Conservation (phyloP, 2,329 filamentous ascomycete genomes). For the Aaosphaeria arxii region DNA sequence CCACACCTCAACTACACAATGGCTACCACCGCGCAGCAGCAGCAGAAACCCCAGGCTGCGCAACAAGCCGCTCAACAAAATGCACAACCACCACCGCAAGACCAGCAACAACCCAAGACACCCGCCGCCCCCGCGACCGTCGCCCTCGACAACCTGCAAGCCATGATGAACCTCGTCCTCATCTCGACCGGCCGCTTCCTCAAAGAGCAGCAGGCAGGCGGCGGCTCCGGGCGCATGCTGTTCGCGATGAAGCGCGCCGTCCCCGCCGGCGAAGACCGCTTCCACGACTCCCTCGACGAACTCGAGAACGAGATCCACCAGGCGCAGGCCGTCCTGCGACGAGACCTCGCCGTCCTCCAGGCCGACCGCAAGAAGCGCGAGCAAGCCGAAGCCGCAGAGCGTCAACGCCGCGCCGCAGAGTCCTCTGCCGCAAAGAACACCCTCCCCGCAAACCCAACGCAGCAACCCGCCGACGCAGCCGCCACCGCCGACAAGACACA, state of each 20-base stretch:
- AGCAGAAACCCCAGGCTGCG: neutral
- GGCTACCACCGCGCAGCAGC: neutral
- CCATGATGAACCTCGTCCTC: conserved; percentile 47
- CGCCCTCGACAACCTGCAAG: conserved; percentile 44
- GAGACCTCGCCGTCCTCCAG: conserved; percentile 36
- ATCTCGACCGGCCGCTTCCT: conserved; percentile 45
- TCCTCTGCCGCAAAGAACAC: conserved; percentile 15
- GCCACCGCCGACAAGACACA: neutral
- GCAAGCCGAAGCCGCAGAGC: conserved; percentile 29
- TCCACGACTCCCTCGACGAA: conserved; percentile 52
- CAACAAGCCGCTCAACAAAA: neutral
- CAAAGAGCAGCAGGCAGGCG: conserved; percentile 36
- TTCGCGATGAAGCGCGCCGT: conserved; percentile 37
- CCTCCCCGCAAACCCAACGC: conserved; percentile 3
- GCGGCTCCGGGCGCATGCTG: conserved; percentile 27
- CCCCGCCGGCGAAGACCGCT: conserved; percentile 41
- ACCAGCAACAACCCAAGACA: conserved; percentile 3
- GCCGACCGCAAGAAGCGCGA: conserved; percentile 35
- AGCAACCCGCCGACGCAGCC: neutral
- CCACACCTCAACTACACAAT: neutral
- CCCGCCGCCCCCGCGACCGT: conserved; percentile 8
- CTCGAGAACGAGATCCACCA: conserved; percentile 45
- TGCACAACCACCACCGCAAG: neutral
- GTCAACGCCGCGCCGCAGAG: conserved; percentile 25
- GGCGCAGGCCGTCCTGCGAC: conserved; percentile 32